phyloP scores from a whole-genome alignment of 1,284 basidiomycete species.

The Gastroboletus turbinatus region DNA sequence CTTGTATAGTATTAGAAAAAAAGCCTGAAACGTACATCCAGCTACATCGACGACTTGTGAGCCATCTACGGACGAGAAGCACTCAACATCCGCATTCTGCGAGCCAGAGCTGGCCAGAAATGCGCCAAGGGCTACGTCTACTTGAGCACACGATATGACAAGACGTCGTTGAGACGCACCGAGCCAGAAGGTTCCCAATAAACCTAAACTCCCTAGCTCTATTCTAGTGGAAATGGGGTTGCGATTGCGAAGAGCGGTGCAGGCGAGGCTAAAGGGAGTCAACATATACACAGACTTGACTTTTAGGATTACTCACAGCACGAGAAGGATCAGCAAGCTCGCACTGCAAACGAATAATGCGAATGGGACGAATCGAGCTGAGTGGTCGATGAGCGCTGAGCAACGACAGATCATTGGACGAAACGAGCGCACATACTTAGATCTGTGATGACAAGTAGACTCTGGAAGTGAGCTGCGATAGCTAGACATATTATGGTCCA shows the following conservation, averaged over 20 bases:
- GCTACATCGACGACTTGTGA: constrained; percentile 54
- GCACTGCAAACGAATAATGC: constrained; percentile 74
- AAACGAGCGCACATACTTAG: constrained; percentile 55
- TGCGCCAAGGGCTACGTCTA: constrained; percentile 59
- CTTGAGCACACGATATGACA: constrained; percentile 16
- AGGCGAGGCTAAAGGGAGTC: constrained; percentile 49
- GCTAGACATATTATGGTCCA: constrained; percentile 75
- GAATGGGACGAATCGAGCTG: constrained; percentile 82
- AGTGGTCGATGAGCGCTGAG: constrained; percentile 5
- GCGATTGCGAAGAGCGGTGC: constrained; percentile 58
- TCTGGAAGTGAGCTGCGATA: constrained; percentile 74
- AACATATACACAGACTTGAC: not conserved
- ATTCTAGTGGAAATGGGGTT: constrained; percentile 78
- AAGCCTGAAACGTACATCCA: constrained; percentile 51
- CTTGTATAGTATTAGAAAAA: not conserved
- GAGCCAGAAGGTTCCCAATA: constrained; percentile 76
- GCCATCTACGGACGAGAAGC: constrained; percentile 58
- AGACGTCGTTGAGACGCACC: constrained; percentile 44
- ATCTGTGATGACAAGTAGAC: constrained; percentile 67
- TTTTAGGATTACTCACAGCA: constrained; percentile 52
- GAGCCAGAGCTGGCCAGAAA: constrained; percentile 71
- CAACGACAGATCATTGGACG: not conserved
- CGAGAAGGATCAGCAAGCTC: constrained; percentile 63
- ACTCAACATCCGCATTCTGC: constrained; percentile 77
- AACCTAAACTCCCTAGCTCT: constrained; percentile 66